A percentile compares a stretch with the other conserved stretches of the same genome.
These are phyloP conservation scores for Leccinum boreale DNA, from an alignment of 768 basidiomycete genomes.

Conservation along the genomic window DNA sequence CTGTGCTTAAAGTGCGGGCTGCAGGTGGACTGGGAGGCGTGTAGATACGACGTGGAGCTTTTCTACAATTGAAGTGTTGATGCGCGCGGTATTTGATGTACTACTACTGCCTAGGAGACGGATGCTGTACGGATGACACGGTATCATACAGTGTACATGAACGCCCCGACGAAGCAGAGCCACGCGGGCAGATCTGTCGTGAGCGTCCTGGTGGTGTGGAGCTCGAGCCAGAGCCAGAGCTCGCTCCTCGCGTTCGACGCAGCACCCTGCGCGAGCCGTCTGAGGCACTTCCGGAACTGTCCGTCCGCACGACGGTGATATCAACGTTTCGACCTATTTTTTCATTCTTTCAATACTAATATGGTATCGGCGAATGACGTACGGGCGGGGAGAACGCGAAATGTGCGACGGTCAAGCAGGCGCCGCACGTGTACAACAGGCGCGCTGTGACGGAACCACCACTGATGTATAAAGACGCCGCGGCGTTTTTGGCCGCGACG, in stretches of 20 bases:
- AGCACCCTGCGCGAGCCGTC: neutral
- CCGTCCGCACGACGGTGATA: neutral
- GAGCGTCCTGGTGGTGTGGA: constrained; percentile 1
- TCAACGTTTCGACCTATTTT: neutral
- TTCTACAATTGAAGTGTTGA: constrained; percentile 7
- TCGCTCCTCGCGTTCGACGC: neutral
- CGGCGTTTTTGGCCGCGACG: neutral
- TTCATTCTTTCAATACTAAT: neutral
- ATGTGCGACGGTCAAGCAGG: constrained; percentile 5
- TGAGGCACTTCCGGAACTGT: constrained; percentile 2
- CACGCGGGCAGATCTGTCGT: constrained; percentile 4
- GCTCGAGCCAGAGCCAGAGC: neutral
- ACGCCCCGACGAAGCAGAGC: constrained; percentile 2
- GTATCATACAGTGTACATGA: neutral
- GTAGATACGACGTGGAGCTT: constrained; percentile 20
- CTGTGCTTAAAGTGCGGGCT: constrained; percentile 14
- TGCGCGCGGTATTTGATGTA: neutral
- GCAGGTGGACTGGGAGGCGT: constrained; percentile 22
- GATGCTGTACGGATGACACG: neutral
- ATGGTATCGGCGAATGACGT: neutral
- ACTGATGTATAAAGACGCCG: neutral
- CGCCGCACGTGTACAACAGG: neutral
- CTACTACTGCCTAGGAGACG: neutral
- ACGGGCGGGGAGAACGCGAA: constrained; percentile 2
- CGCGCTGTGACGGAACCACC: neutral